Percentiles rank a stretch among this genome's conserved stretches.
These are phyloP conservation scores for Alternaria consortialis DNA, from an alignment of 2,329 filamentous ascomycete genomes.

Conservation along the genomic window DNA sequence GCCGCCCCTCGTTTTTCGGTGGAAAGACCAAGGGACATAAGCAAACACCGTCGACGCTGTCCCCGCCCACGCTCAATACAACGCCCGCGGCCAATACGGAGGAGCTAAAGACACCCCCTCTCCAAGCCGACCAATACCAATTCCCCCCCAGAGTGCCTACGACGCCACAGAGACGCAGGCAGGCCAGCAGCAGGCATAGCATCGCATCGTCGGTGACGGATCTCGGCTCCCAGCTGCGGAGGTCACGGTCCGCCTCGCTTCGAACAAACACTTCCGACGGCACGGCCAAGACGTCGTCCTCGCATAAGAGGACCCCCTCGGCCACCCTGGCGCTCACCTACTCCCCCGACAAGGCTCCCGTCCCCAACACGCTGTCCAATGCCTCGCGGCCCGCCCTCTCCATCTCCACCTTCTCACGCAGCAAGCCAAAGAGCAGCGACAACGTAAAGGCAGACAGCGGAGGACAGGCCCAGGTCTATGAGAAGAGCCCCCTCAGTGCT, in stretches of 20 bases:
- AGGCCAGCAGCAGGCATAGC: constrained; percentile 43
- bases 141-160: constrained; percentile 25
- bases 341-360: constrained; percentile 47
- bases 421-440: constrained; percentile 49
- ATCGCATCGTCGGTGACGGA: constrained; percentile 50
- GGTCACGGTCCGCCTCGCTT: constrained; percentile 53
- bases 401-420: constrained; percentile 50
- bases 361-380: constrained; percentile 25
- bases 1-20: constrained; percentile 46
- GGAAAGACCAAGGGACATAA: constrained; percentile 25
- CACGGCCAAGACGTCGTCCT: constrained; percentile 42
- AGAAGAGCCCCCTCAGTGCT: constrained; percentile 45
- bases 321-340: constrained; percentile 47
- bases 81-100: constrained; percentile 4
- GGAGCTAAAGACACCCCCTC: constrained; percentile 17
- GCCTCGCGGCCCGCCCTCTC: constrained; percentile 49
- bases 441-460: constrained; percentile 36
- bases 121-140: constrained; percentile 32
- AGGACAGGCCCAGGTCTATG: constrained; percentile 21
- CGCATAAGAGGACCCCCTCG: constrained; percentile 47
- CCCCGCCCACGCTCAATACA: constrained; percentile 16
- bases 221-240: constrained; percentile 50
- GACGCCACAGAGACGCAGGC: constrained; percentile 40
- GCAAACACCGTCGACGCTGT: constrained; percentile 8
- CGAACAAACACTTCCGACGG: constrained; percentile 48